Conservation (phyloP, 2,329 filamentous ascomycete genomes). For the Coniochaeta ligniaria region DNA sequence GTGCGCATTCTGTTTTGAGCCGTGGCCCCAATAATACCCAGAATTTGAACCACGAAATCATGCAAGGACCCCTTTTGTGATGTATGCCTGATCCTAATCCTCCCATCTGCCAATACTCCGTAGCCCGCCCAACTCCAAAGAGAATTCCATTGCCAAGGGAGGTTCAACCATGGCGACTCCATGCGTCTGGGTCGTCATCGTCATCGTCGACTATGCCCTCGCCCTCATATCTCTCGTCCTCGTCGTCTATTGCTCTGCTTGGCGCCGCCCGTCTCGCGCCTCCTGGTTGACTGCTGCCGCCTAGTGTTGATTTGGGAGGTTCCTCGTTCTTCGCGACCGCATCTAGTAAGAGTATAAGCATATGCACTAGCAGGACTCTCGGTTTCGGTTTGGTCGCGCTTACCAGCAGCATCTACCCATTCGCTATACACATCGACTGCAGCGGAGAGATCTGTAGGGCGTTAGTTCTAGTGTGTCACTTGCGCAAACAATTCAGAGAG, state of each 20-base stretch:
- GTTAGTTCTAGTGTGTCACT: slow-evolving; percentile 11
- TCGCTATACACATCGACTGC: slow-evolving; percentile 95
- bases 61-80: not conserved
- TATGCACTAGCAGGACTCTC: not conserved
- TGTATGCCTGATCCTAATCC: not conserved
- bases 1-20: not conserved
- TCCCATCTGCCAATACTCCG: not conserved
- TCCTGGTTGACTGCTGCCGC: slow-evolving; percentile 11
- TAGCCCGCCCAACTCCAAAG: not conserved
- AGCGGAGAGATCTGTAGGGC: slow-evolving; percentile 66
- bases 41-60: not conserved
- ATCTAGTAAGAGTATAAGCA: slow-evolving; percentile 9
- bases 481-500: not conserved
- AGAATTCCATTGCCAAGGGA: not conserved
- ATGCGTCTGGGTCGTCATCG: slow-evolving; percentile 41
- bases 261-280: slow-evolving; percentile 11
- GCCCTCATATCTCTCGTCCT: slow-evolving; percentile 44
- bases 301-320: slow-evolving; percentile 1
- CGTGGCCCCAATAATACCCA: not conserved
- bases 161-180: not conserved
- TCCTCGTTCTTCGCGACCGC: slow-evolving; percentile 15
- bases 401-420: slow-evolving; percentile 84
- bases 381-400: slow-evolving; percentile 9
- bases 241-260: slow-evolving; percentile 35
- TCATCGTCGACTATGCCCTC: slow-evolving; percentile 46